Evolutionary conservation across 1,284 basidiomycete species (phyloP).

Genomic region (Athelia psychrophila): DNA sequence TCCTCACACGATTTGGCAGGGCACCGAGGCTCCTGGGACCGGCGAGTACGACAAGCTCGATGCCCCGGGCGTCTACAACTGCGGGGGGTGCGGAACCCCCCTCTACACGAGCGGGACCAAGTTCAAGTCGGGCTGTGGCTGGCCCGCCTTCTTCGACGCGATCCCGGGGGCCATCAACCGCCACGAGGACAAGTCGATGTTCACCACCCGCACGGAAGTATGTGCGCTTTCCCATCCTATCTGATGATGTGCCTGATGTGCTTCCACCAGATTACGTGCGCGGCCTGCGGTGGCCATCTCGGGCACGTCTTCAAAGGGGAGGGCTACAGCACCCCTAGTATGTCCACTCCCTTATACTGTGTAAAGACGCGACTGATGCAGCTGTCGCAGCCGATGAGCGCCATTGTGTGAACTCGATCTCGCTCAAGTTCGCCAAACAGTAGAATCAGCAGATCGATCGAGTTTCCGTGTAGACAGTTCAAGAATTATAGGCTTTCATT

Average conservation of each 20-base stretch:
- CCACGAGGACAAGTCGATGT: constrained; percentile 57
- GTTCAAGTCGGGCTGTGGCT: constrained; percentile 92
- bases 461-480: too few species aligned
- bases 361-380: constrained; percentile 19
- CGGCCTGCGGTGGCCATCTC: constrained; percentile 86
- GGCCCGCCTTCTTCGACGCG: constrained; percentile 97
- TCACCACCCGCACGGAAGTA: constrained; percentile 69
- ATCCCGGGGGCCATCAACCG: constrained; percentile 87
- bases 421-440: constrained; percentile 73
- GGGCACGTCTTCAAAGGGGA: constrained; percentile 96
- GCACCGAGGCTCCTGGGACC: constrained; percentile 79
- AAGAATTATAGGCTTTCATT: too few species aligned
- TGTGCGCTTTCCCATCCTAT: too few species aligned
- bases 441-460: constrained; percentile 21
- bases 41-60: constrained; percentile 76
- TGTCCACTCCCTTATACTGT: constrained; percentile 25
- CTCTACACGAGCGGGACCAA: constrained; percentile 89
- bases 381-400: constrained; percentile 66
- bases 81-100: constrained; percentile 67
- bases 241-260: too few species aligned
- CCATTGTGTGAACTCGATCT: constrained; percentile 91
- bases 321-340: constrained; percentile 73
- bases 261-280: constrained; percentile 81
- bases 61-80: constrained; percentile 69
- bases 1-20: constrained; percentile 61